phyloP scores from a whole-genome alignment of 1,284 basidiomycete genomes.

The Malassezia vespertilionis region DNA sequence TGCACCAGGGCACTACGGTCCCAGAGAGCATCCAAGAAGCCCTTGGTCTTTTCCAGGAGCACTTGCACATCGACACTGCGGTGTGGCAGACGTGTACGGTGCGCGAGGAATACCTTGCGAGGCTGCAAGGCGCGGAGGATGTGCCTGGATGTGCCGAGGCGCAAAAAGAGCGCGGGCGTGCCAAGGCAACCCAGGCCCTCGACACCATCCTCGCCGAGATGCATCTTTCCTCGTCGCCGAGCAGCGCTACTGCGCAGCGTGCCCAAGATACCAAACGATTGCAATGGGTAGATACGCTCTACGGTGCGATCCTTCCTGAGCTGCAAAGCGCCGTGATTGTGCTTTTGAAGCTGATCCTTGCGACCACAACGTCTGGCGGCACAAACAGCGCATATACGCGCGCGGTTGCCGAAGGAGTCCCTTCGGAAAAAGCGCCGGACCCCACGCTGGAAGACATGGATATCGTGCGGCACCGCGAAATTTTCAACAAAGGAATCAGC shows the following conservation, averaged over 20 bases:
- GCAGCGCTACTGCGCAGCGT: neutral
- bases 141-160: no score
- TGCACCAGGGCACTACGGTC: constrained; percentile 54
- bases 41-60: constrained; percentile 73
- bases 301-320: constrained; percentile 32
- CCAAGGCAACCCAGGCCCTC: constrained; percentile 25
- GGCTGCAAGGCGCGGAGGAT: constrained; percentile 27
- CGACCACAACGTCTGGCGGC: constrained; percentile 41
- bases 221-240: neutral
- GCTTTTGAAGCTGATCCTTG: constrained; percentile 41
- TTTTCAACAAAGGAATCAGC: constrained; percentile 91
- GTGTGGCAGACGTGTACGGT: constrained; percentile 78
- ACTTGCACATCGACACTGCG: constrained; percentile 80
- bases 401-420: constrained; percentile 36
- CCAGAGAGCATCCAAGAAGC: constrained; percentile 94
- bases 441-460: constrained; percentile 88
- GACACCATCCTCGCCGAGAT: constrained; percentile 36
- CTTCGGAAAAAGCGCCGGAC: constrained; percentile 53
- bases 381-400: constrained; percentile 39
- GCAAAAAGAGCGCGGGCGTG: constrained; percentile 14
- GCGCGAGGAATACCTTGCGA: constrained; percentile 12
- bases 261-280: constrained; percentile 23
- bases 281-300: constrained; percentile 37
- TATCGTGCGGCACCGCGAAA: constrained; percentile 87
- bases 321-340: constrained; percentile 45